Evolutionary conservation across 2,329 filamentous ascomycete species (phyloP).

Genomic region (Phialemoniopsis sp.): DNA sequence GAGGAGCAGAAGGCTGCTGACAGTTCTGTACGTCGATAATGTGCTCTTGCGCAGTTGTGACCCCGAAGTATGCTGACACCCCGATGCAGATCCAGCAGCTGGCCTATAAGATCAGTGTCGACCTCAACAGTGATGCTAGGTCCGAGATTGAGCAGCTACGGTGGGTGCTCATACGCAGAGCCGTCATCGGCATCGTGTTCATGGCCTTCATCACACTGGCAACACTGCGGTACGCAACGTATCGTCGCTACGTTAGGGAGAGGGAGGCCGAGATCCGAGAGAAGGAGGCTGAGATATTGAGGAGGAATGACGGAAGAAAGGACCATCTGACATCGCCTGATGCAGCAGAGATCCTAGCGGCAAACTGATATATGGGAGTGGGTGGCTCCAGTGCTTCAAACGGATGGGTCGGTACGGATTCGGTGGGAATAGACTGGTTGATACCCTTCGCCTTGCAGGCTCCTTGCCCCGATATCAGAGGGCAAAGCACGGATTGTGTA

Average conservation of each 20-base stretch:
- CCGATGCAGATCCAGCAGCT: conserved; percentile 74
- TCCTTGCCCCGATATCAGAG: too few species aligned
- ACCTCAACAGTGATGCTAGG: conserved; percentile 83
- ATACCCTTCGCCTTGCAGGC: too few species aligned
- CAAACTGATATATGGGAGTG: conserved; percentile 38
- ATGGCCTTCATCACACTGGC: conserved; percentile 59
- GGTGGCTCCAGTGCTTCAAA: too few species aligned
- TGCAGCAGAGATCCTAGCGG: conserved; percentile 53
- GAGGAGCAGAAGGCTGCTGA: conserved; percentile 85
- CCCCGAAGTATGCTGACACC: too few species aligned
- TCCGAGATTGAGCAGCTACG: conserved; percentile 87
- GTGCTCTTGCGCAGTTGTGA: not conserved
- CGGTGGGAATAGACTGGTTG: too few species aligned
- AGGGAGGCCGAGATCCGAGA: conserved; percentile 34
- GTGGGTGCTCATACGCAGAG: conserved; percentile 72
- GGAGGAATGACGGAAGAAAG: conserved; percentile 36
- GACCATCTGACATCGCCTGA: conserved; percentile 44
- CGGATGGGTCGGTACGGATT: too few species aligned
- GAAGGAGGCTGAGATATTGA: conserved; percentile 37
- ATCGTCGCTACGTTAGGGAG: conserved; percentile 45
- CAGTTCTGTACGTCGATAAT: conserved; percentile 57
- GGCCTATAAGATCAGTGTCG: conserved; percentile 93
- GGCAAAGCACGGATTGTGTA: too few species aligned
- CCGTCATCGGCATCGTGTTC: conserved; percentile 61
- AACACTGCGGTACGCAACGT: conserved; percentile 57